phyloP scores from a whole-genome alignment of 2,329 filamentous ascomycete genomes.

The Talaromyces pinophilus region DNA sequence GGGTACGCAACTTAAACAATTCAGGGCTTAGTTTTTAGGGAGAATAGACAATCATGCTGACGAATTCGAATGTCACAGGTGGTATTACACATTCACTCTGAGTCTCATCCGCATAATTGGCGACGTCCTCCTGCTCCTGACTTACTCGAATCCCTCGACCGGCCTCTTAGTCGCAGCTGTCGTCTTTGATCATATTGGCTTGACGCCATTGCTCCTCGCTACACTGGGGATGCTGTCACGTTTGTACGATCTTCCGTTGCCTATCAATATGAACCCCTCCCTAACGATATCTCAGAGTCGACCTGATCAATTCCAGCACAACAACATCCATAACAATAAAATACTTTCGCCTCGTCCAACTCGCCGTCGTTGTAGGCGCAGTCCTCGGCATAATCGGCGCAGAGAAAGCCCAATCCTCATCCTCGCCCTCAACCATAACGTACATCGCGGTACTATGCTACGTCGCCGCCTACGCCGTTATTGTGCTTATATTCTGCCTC shows the following conservation, averaged over 20 bases:
- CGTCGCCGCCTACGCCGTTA: not conserved
- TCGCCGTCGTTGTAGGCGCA: constrained; percentile 12
- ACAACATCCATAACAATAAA: not conserved
- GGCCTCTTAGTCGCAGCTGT: not conserved
- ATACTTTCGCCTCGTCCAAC: constrained; percentile 9
- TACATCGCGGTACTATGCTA: constrained; percentile 14
- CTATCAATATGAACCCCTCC: not conserved
- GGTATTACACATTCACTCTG: constrained; percentile 16
- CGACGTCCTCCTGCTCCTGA: constrained; percentile 1
- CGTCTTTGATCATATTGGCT: constrained; percentile 10
- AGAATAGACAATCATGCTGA: not conserved
- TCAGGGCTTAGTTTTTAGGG: not conserved
- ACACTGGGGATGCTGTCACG: constrained; percentile 8
- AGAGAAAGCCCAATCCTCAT: not conserved
- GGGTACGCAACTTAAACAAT: not conserved
- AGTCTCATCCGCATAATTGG: constrained; percentile 11
- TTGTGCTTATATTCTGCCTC: constrained; percentile 1
- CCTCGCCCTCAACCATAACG: not conserved
- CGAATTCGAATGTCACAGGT: not conserved
- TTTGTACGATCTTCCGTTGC: not conserved
- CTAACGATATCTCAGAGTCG: not conserved
- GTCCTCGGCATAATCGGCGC: constrained; percentile 10
- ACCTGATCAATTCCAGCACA: not conserved
- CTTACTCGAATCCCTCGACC: not conserved
- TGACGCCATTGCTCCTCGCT: constrained; percentile 11